Base-by-base conservation (phyloP, 2,329 filamentous ascomycete genomes). In the Pestalotiopsis sp. region DNA sequence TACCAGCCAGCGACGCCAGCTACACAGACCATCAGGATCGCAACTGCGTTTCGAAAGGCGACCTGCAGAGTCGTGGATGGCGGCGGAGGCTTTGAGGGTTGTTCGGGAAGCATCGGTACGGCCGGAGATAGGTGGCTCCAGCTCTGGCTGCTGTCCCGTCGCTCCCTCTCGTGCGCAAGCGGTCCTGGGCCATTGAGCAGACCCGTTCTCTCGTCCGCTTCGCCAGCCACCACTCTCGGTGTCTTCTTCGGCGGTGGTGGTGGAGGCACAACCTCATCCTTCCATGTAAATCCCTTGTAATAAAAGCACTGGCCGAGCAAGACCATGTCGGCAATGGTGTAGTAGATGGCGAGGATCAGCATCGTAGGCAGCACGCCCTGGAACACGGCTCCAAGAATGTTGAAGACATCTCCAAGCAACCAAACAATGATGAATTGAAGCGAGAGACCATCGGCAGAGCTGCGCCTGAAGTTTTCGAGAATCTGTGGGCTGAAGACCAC, bases 401-500 rank as follows among this genome's bases (percentile, higher is more conserved):
- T 98, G 86, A 97, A 98, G 72, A 98, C 91, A 90, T 99, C 96
- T 65, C 96, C 96, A 1, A 91, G 86, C 2, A 98, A 87, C 96
- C 96, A 99, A 75, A 97, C 89, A 69, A 97, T 91, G 76, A 98
- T 90, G 83, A 98, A 99, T 67, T 95, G 91, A 14, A 98, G 88
- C 0, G 93, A 97, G 1, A 98, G 86, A 2, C 94, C 95, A 78
- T 98, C 94, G 68, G 94, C 93, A 55, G 92, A 97, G 72, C 89
- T 85, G 67, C 94, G 89, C 71, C 91, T 91, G 82, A 97, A 98
- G 78, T 98, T 98, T 77, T 97, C 94, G 74, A 97, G 91, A 74
- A 99, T 98, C 75, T 99, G 96, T 2, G 96, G 96, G 0, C 94
- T 96, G 83, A 98, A 99, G 68, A 99, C 96, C 45, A 98, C 93